Conservation (phyloP, 164 flowering plant genomes). For the Nymphaea thermarum region DNA sequence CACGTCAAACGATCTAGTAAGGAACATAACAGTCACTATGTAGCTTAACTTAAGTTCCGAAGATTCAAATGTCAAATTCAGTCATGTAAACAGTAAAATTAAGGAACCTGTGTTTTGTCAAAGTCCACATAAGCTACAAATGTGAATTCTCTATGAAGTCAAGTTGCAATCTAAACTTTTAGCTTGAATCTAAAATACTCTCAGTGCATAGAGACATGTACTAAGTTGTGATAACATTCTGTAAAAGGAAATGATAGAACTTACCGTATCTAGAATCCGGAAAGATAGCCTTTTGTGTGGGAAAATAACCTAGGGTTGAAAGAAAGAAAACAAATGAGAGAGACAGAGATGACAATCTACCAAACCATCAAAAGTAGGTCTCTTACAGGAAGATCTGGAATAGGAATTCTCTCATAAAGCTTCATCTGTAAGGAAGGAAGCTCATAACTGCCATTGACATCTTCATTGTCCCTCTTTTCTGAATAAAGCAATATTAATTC, state of each 20-base stretch:
- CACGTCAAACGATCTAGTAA: neutral
- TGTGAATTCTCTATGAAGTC: too few species aligned
- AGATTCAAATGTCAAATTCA: neutral
- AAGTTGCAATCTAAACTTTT: too few species aligned
- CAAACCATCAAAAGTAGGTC: neutral
- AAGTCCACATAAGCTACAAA: too few species aligned
- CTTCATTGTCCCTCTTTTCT: constrained; percentile 25
- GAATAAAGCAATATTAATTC: constrained; percentile 83
- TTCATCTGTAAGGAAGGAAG: constrained; percentile 62
- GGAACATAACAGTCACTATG: neutral
- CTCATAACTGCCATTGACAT: constrained; percentile 15
- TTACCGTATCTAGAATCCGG: constrained; percentile 89
- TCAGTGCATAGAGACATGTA: too few species aligned
- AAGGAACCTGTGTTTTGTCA: too few species aligned
- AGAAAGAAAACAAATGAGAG: neutral
- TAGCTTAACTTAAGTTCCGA: neutral
- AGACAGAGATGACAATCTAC: neutral
- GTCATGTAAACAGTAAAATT: too few species aligned
- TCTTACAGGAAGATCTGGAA: constrained; percentile 88
- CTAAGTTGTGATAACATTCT: too few species aligned
- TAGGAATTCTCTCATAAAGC: constrained; percentile 83
- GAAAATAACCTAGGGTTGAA: constrained; percentile 61
- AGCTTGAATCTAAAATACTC: too few species aligned
- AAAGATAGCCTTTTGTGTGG: constrained; percentile 95
- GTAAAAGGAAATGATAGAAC: constrained; percentile 2